Base-by-base conservation (phyloP, 805 yeast genomes). In the Wickerhamomyces bisporus region DNA sequence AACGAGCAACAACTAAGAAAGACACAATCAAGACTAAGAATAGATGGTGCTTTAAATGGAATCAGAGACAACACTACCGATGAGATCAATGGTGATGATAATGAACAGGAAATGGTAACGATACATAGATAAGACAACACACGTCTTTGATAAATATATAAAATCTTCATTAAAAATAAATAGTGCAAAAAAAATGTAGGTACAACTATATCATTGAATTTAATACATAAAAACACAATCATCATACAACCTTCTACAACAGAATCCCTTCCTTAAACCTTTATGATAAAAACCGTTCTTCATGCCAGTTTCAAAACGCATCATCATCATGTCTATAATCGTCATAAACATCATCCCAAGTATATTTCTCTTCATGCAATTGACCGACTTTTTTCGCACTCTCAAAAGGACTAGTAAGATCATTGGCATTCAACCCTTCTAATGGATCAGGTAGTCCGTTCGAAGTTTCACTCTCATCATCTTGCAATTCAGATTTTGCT, bases 331-430 rank as follows among this genome's bases (percentile, higher is more conserved):
- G 35, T 27, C 44, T 42, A 37, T 52, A 50, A 32, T 53, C 58
- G 19, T 48, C 57, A 45, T 53, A 55, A 34, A 48, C 43, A 26
- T 55, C 60, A 46, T 55, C 58, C 60, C 60, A 55, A 3, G 52
- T 39, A 33, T 55, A 55, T 19, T 30, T 37, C 14, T 53, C 52
- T 3, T 29, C 35, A 23, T 49, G 45, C 14, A 41, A 33, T 26
- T 44, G 26, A 17, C 43, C 53, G 25, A 48, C 45, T 16, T 38
- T 40, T 27, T 36, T 36, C 7, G 60, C 58, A 16, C 47, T 25
- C 32, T 47, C 52, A 40, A 36, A 51, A 8, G 60, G 60, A 2
- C 51, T 41, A 2, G 40, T 35, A 15, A 55, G 35, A 19, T 48
- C 49, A 15, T 49, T 50, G 10, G 49, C 49, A 30, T 41, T 36